Conservation (phyloP, 495 filamentous ascomycete genomes). For the Aspergillus affinis region DNA sequence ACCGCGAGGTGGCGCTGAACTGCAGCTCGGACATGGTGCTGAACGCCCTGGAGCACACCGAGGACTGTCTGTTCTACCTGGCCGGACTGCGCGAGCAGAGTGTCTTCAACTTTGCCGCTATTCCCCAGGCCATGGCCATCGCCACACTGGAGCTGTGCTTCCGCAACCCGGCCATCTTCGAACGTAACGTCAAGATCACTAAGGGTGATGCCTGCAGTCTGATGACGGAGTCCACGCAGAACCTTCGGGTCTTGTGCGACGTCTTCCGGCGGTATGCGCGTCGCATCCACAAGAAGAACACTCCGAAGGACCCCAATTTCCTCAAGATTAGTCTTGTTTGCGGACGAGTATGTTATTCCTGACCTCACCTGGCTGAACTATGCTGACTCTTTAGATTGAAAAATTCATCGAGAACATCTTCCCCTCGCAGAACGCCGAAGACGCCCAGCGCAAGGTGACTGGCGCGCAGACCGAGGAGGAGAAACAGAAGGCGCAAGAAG, state of each 20-base stretch:
- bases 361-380: not conserved
- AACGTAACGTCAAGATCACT: slow-evolving; percentile 91
- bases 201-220: slow-evolving; percentile 90
- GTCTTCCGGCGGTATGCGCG: slow-evolving; percentile 75
- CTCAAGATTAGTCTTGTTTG: slow-evolving; percentile 89
- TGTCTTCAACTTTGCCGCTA: slow-evolving; percentile 99
- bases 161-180: slow-evolving; percentile 84
- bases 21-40: slow-evolving; percentile 95
- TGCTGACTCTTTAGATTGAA: slow-evolving; percentile 64
- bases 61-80: slow-evolving; percentile 96
- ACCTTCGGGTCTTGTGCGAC: slow-evolving; percentile 73
- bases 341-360: slow-evolving; percentile 66
- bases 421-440: slow-evolving; percentile 65
- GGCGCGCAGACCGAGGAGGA: slow-evolving; percentile 44
- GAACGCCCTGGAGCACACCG: slow-evolving; percentile 79
- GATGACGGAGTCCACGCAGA: slow-evolving; percentile 91
- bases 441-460: slow-evolving; percentile 36
- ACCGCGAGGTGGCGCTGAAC: slow-evolving; percentile 76
- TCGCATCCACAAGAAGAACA: slow-evolving; percentile 91
- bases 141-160: slow-evolving; percentile 89
- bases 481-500: slow-evolving; percentile 47
- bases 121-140: slow-evolving; percentile 98
- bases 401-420: slow-evolving; percentile 96
- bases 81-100: slow-evolving; percentile 94
- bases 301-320: slow-evolving; percentile 89